Conservation (phyloP, 148 eudicot genomes). For the Chenopodium formosanum region DNA sequence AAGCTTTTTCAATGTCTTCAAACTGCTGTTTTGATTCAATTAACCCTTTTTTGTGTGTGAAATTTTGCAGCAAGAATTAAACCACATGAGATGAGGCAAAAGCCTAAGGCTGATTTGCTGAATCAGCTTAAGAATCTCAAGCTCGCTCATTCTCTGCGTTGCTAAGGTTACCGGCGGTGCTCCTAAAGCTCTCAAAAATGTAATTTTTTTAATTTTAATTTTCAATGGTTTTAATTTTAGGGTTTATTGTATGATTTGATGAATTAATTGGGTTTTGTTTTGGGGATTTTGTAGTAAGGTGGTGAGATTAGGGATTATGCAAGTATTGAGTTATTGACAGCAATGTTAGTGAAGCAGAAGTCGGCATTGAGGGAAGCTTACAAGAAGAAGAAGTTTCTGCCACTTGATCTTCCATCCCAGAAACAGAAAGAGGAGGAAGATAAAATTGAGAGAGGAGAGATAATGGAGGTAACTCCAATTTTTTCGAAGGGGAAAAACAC, state of each 20-base stretch:
- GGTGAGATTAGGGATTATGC: conserved; percentile 50
- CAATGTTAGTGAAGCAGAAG: conserved; percentile 41
- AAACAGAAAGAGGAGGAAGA: conserved; percentile 13
- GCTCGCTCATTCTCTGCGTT: conserved; percentile 52
- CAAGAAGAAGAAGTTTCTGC: conserved; percentile 61
- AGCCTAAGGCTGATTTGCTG: conserved; percentile 37
- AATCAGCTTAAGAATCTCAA: conserved; percentile 47
- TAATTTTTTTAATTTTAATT: not conserved
- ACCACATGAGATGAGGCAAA: conserved; percentile 8
- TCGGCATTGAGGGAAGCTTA: conserved; percentile 52
- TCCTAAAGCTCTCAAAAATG: conserved; percentile 54
- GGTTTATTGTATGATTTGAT: not conserved
- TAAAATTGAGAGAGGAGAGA: too few relatives aligned
- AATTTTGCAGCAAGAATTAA: not conserved
- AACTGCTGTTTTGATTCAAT: too few relatives aligned
- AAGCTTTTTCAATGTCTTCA: too few relatives aligned
- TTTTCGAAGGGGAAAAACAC: too few relatives aligned
- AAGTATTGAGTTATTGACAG: conserved; percentile 53
- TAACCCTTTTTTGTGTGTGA: too few relatives aligned
- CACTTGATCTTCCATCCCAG: conserved; percentile 67
- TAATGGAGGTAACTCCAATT: too few relatives aligned
- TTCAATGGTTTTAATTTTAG: not conserved
- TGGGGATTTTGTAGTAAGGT: conserved; percentile 32
- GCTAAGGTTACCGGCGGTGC: conserved; percentile 61
- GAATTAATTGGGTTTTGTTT: not conserved